These are phyloP conservation scores for Penicillium flavigenum DNA, from an alignment of 495 filamentous ascomycete species.

Conservation along the genomic window DNA sequence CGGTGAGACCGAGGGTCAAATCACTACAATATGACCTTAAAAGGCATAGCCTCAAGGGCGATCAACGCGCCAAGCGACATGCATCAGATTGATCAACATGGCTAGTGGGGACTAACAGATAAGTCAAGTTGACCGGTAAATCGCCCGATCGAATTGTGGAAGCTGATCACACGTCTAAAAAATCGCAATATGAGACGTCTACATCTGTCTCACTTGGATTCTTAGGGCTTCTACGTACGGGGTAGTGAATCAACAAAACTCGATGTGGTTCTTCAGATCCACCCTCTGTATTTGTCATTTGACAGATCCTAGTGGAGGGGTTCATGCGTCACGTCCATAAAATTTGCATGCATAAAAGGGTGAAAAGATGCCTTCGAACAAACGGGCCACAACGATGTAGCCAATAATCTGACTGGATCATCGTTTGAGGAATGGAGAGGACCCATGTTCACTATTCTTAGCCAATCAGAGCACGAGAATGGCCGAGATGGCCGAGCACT, in stretches of 20 bases:
- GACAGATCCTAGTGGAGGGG: slow-evolving; percentile 9
- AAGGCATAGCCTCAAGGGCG: neutral
- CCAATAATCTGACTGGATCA: slow-evolving; percentile 13
- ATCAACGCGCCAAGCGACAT: slow-evolving; percentile 27
- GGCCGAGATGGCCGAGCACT: slow-evolving; percentile 17
- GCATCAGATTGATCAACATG: slow-evolving; percentile 31
- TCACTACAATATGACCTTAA: neutral
- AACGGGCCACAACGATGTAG: neutral
- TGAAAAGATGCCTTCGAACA: neutral
- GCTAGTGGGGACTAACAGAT: slow-evolving; percentile 13
- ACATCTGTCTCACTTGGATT: neutral
- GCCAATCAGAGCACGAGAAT: neutral
- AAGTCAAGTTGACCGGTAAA: slow-evolving; percentile 23
- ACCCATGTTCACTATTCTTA: neutral
- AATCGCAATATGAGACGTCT: neutral
- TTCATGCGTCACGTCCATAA: slow-evolving; percentile 7
- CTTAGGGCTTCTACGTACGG: neutral
- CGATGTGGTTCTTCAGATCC: neutral
- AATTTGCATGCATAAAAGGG: slow-evolving; percentile 8
- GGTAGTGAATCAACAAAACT: neutral
- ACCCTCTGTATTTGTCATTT: neutral
- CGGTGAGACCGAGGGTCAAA: slow-evolving; percentile 11
- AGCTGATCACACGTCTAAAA: neutral
- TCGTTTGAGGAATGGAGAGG: neutral
- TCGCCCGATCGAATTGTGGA: slow-evolving; percentile 17